These are phyloP conservation scores for Ananas comosus DNA, from an alignment of 176 grass and related monocot genomes.

Conservation along the genomic window DNA sequence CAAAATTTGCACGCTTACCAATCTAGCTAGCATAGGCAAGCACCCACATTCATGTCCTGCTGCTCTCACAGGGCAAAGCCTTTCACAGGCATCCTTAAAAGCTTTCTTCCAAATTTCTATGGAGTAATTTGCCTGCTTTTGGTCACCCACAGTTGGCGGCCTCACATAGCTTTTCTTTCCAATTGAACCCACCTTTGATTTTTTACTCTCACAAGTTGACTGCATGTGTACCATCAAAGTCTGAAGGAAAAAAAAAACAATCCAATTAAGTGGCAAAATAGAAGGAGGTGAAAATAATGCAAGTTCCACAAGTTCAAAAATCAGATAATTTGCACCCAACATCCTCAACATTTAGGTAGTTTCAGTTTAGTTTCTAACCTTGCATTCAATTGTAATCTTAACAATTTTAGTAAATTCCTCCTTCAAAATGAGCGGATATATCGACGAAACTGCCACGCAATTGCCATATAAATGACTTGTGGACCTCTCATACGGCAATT, in stretches of 20 bases:
- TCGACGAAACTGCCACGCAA: too few relatives aligned
- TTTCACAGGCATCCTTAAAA: slow-evolving; percentile 84
- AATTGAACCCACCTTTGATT: slow-evolving; percentile 30
- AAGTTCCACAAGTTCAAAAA: neutral
- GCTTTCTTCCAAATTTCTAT: slow-evolving; percentile 91
- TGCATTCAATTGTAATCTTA: too few relatives aligned
- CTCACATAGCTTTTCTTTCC: slow-evolving; percentile 54
- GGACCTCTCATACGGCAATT: neutral
- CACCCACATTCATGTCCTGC: slow-evolving; percentile 90
- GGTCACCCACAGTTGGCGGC: slow-evolving; percentile 40
- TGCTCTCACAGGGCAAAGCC: slow-evolving; percentile 68
- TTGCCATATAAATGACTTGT: too few relatives aligned
- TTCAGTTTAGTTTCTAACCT: too few relatives aligned
- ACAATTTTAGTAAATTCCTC: too few relatives aligned
- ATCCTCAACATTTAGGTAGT: too few relatives aligned
- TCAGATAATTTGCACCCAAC: too few relatives aligned
- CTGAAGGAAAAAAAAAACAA: slow-evolving; percentile 27
- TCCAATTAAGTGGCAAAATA: neutral
- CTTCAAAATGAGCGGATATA: too few relatives aligned
- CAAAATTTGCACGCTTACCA: slow-evolving; percentile 39
- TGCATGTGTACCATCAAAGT: slow-evolving; percentile 89
- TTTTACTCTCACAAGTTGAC: slow-evolving; percentile 33
- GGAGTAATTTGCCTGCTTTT: slow-evolving; percentile 59
- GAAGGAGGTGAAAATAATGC: neutral
- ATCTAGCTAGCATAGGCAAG: slow-evolving; percentile 58